Percentiles rank a stretch among this genome's conserved stretches.
Conservation (phyloP, 2,329 filamentous ascomycete species). For the Colletotrichum tropicicola region DNA sequence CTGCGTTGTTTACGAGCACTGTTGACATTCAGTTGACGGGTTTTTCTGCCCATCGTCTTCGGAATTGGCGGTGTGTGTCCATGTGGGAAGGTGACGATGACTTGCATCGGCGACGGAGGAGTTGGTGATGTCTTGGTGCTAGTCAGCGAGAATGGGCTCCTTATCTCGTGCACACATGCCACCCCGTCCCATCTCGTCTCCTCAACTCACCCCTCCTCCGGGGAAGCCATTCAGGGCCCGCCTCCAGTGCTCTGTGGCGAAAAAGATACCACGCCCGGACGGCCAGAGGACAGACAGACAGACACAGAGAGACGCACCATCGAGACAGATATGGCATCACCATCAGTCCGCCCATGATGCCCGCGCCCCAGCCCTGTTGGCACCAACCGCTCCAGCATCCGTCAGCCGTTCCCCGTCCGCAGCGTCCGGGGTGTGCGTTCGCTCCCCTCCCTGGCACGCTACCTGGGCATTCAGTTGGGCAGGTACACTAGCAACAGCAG, state of each 20-base stretch:
- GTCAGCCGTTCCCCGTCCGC: not conserved
- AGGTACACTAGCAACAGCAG: conserved; percentile 1
- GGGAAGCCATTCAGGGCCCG: conserved; percentile 2
- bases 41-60: conserved; percentile 10
- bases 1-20: conserved; percentile 16
- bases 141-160: not conserved
- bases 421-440: conserved; percentile 4
- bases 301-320: not conserved
- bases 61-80: conserved; percentile 20
- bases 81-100: conserved; percentile 21
- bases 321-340: not conserved
- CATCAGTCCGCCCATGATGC: not conserved
- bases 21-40: too few species aligned
- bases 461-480: not conserved
- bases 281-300: not conserved
- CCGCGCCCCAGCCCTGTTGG: too few species aligned
- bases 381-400: too few species aligned
- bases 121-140: conserved; percentile 11
- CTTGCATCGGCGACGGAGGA: conserved; percentile 14
- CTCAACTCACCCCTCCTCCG: not conserved
- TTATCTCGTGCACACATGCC: not conserved
- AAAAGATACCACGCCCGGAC: not conserved
- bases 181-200: not conserved
- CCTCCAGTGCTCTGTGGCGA: not conserved
- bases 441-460: too few species aligned